A percentile compares a stretch with the other conserved stretches of the same genome.
Evolutionary conservation across 495 filamentous ascomycete genomes (phyloP).

Genomic region (Thozetella sp.): DNA sequence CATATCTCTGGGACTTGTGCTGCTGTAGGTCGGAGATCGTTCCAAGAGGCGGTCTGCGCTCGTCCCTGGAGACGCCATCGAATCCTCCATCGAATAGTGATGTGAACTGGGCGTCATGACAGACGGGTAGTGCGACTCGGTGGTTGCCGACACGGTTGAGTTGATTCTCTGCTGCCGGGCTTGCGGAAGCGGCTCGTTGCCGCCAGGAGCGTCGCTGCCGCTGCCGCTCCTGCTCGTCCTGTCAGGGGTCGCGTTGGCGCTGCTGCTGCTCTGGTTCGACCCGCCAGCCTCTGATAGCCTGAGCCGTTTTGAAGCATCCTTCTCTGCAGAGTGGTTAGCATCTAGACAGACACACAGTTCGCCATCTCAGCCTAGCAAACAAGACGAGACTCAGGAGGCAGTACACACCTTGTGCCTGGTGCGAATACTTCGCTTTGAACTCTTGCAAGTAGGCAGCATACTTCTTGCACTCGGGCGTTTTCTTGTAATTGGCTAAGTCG

Average conservation of each 20-base stretch:
- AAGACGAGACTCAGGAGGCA: not conserved
- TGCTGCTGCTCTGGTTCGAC: slow-evolving; percentile 23
- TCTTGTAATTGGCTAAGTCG: slow-evolving; percentile 72
- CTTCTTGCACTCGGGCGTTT: slow-evolving; percentile 60
- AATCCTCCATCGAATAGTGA: slow-evolving; percentile 28
- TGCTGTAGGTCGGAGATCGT: slow-evolving; percentile 22
- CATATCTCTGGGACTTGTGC: slow-evolving; percentile 13
- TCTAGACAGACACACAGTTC: not conserved
- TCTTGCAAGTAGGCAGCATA: slow-evolving; percentile 71
- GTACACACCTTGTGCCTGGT: slow-evolving; percentile 43
- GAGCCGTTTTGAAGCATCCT: slow-evolving; percentile 42
- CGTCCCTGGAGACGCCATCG: slow-evolving; percentile 28
- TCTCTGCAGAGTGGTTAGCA: slow-evolving; percentile 25
- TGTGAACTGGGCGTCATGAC: slow-evolving; percentile 18
- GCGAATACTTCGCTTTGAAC: slow-evolving; percentile 68
- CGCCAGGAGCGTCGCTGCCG: slow-evolving; percentile 37
- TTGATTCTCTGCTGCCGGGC: slow-evolving; percentile 36
- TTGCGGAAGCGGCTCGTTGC: slow-evolving; percentile 48
- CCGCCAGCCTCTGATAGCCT: slow-evolving; percentile 27
- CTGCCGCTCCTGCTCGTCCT: slow-evolving; percentile 42
- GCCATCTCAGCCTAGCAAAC: not conserved
- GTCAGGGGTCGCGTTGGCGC: slow-evolving; percentile 28
- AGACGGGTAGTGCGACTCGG: slow-evolving; percentile 30
- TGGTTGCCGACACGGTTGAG: slow-evolving; percentile 32
- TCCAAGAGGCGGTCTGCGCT: slow-evolving; percentile 16